A percentile compares a stretch with the other conserved stretches of the same genome.
Evolutionary conservation across 1,284 basidiomycete genomes (phyloP).

Genomic region (Coriolopsis trogii): DNA sequence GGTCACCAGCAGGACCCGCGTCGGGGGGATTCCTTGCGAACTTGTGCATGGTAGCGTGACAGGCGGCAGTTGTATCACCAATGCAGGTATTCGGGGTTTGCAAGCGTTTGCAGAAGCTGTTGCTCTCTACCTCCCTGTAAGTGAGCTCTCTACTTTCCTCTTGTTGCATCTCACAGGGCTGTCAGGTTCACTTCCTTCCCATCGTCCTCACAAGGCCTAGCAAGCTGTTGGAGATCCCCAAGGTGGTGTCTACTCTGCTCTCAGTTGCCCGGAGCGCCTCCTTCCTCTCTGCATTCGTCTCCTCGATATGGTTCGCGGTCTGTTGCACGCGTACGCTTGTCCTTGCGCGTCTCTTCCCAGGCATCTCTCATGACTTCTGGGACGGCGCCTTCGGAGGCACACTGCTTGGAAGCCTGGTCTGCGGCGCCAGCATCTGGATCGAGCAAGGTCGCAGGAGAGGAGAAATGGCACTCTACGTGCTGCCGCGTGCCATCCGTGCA

Average conservation of each 20-base stretch:
- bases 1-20: constrained; percentile 48
- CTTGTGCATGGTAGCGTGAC: constrained; percentile 63
- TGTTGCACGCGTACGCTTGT: constrained; percentile 68
- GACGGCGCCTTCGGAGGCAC: constrained; percentile 73
- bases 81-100: constrained; percentile 52
- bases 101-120: constrained; percentile 65
- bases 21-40: constrained; percentile 76
- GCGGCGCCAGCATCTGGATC: constrained; percentile 75
- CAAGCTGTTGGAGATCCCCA: constrained; percentile 47
- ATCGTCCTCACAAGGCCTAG: constrained; percentile 60
- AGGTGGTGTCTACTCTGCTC: constrained; percentile 43
- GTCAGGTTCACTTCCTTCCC: constrained; percentile 70
- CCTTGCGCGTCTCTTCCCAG: constrained; percentile 62
- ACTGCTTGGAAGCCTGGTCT: constrained; percentile 67
- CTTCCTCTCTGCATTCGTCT: constrained; percentile 73
- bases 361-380: constrained; percentile 73
- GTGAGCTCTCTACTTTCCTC: constrained; percentile 8
- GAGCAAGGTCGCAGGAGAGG: constrained; percentile 70
- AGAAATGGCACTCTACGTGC: constrained; percentile 77
- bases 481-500: constrained; percentile 68
- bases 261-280: constrained; percentile 64
- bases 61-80: constrained; percentile 59
- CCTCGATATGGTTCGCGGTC: constrained; percentile 67
- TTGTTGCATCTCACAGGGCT: background rate
- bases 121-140: constrained; percentile 68